Conservation (phyloP, 495 filamentous ascomycete species). For the Durotheca rogersii region DNA sequence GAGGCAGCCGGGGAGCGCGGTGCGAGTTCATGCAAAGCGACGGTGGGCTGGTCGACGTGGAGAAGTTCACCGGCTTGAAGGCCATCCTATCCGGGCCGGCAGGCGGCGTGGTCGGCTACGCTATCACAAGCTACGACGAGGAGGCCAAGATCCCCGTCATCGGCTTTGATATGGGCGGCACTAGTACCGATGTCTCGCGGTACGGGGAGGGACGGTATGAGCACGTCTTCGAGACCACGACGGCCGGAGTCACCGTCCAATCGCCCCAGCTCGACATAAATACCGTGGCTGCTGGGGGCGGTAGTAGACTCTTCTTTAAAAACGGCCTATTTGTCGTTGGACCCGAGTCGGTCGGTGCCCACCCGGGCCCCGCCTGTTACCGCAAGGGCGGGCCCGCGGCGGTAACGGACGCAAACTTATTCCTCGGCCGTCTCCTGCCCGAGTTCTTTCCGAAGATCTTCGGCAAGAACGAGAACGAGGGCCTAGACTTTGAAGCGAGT, state of each 20-base stretch:
- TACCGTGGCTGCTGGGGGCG: slow-evolving; percentile 58
- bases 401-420: slow-evolving; percentile 46
- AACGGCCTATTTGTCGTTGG: slow-evolving; percentile 45
- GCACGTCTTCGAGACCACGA: slow-evolving; percentile 96
- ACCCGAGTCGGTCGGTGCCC: slow-evolving; percentile 40
- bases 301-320: slow-evolving; percentile 39
- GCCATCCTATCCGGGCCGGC: slow-evolving; percentile 80
- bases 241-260: slow-evolving; percentile 92
- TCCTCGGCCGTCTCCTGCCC: slow-evolving; percentile 65
- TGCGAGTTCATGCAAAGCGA: slow-evolving; percentile 90
- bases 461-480: slow-evolving; percentile 86
- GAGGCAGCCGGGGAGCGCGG: slow-evolving; percentile 58
- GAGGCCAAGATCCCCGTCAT: slow-evolving; percentile 87
- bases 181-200: slow-evolving; percentile 89
- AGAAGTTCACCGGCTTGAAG: slow-evolving; percentile 70
- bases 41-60: slow-evolving; percentile 75
- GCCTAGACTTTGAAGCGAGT: slow-evolving; percentile 76
- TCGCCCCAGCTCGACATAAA: slow-evolving; percentile 97
- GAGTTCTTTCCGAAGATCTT: slow-evolving; percentile 99
- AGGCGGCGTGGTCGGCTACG: slow-evolving; percentile 89
- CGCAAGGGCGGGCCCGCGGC: slow-evolving; percentile 43
- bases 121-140: slow-evolving; percentile 86
- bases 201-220: slow-evolving; percentile 89
- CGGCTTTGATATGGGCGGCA: slow-evolving; percentile 95
- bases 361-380: slow-evolving; percentile 43